These are phyloP conservation scores for Diaporthe citri DNA, from an alignment of 2,329 filamentous ascomycete species.

Conservation along the genomic window DNA sequence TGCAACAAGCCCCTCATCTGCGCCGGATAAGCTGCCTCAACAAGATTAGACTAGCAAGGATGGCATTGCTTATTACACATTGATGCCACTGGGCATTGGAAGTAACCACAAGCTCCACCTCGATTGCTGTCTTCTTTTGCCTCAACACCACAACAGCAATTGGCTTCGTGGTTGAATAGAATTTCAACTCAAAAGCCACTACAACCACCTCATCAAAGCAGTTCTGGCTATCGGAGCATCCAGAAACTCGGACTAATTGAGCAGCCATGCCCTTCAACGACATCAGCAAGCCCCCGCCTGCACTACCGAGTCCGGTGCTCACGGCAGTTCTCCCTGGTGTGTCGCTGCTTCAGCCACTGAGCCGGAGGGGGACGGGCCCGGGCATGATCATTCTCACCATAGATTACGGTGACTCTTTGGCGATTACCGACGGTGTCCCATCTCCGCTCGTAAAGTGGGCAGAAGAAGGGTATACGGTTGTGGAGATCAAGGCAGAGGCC, in stretches of 20 bases:
- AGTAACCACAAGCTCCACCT: not conserved
- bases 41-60: constrained; percentile 23
- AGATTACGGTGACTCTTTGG: constrained; percentile 35
- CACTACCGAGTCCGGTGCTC: constrained; percentile 36
- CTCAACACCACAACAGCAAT: not conserved
- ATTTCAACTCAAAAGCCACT: not conserved
- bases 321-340: constrained; percentile 30
- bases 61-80: not conserved
- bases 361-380: constrained; percentile 46
- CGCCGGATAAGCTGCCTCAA: constrained; percentile 44
- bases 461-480: constrained; percentile 40
- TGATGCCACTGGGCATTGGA: not conserved
- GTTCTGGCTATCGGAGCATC: not conserved
- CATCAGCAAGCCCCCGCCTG: constrained; percentile 38
- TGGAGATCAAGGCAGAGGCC: constrained; percentile 36
- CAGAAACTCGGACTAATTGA: not conserved
- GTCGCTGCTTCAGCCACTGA: constrained; percentile 43
- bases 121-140: not conserved
- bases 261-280: constrained; percentile 36
- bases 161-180: not conserved
- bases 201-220: not conserved
- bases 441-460: constrained; percentile 39
- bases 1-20: constrained; percentile 51
- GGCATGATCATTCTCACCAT: constrained; percentile 45
- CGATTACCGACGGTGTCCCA: constrained; percentile 34